phyloP scores from a whole-genome alignment of 345 rosid species.

The Hirschfeldia incana region DNA sequence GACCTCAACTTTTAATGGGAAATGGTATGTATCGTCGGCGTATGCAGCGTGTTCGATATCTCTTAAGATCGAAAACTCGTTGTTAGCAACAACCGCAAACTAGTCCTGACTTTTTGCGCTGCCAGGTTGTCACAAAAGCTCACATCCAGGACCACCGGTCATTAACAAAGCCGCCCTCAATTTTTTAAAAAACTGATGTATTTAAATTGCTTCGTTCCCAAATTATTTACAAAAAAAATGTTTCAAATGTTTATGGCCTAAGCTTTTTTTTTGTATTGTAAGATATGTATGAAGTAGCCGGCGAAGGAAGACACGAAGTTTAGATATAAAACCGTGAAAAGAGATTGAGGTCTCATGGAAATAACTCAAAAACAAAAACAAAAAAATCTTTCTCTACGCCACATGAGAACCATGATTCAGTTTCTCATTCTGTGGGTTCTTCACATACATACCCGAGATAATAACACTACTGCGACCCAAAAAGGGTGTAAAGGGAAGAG shows the following conservation, averaged over 20 bases:
- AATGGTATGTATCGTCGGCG: neutral
- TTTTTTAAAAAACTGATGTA: too few species aligned
- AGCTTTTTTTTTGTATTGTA: too few species aligned
- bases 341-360: neutral
- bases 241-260: neutral
- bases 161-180: neutral
- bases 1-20: neutral
- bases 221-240: too few species aligned
- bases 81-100: neutral
- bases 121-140: neutral
- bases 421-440: too few species aligned
- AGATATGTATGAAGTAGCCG: neutral
- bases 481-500: neutral
- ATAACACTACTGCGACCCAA: too few species aligned
- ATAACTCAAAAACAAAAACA: neutral
- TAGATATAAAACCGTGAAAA: too few species aligned
- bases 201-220: too few species aligned
- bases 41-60: neutral
- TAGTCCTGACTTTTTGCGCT: neutral
- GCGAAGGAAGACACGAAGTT: neutral
- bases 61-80: neutral
- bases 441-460: too few species aligned
- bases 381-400: slow-evolving; percentile 16
- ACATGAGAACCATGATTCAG: neutral
- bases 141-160: neutral